Conservation (phyloP, 2,329 filamentous ascomycete species). For the Didymosphaeria variabile region DNA sequence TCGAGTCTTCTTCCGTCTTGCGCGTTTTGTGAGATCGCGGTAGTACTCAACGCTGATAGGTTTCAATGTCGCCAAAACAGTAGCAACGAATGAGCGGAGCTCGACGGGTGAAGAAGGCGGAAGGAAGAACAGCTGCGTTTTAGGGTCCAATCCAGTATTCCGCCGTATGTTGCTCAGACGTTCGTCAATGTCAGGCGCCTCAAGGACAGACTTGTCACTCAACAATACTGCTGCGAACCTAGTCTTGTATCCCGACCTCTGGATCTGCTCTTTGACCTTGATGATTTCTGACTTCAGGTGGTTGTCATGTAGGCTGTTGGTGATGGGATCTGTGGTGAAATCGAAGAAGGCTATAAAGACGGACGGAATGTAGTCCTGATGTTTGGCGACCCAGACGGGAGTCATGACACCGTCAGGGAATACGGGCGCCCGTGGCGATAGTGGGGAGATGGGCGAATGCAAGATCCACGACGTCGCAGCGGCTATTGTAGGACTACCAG, state of each 20-base stretch:
- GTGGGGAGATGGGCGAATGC: slow-evolving; percentile 90
- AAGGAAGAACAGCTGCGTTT: slow-evolving; percentile 82
- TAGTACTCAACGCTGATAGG: slow-evolving; percentile 87
- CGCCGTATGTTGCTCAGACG: slow-evolving; percentile 81
- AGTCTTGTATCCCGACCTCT: slow-evolving; percentile 77
- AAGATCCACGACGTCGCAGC: slow-evolving; percentile 62
- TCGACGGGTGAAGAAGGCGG: slow-evolving; percentile 77
- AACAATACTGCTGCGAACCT: slow-evolving; percentile 80
- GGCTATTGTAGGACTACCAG: slow-evolving; percentile 62
- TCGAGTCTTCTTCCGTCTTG: slow-evolving; percentile 84
- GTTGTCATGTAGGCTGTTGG: slow-evolving; percentile 82
- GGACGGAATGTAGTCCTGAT: slow-evolving; percentile 84
- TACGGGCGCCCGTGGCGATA: slow-evolving; percentile 81
- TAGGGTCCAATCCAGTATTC: slow-evolving; percentile 81
- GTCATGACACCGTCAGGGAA: slow-evolving; percentile 92
- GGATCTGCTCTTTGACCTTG: slow-evolving; percentile 73
- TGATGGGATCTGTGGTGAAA: slow-evolving; percentile 75
- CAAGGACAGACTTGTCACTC: slow-evolving; percentile 71
- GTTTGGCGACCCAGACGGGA: slow-evolving; percentile 84
- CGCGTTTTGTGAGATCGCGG: slow-evolving; percentile 90
- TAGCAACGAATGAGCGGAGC: slow-evolving; percentile 76
- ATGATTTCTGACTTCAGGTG: slow-evolving; percentile 88
- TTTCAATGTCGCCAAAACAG: slow-evolving; percentile 76
- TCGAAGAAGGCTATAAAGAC: slow-evolving; percentile 83
- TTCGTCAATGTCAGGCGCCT: slow-evolving; percentile 72